These are phyloP conservation scores for Dothistroma pini DNA, from an alignment of 2,329 filamentous ascomycete genomes.

Conservation along the genomic window DNA sequence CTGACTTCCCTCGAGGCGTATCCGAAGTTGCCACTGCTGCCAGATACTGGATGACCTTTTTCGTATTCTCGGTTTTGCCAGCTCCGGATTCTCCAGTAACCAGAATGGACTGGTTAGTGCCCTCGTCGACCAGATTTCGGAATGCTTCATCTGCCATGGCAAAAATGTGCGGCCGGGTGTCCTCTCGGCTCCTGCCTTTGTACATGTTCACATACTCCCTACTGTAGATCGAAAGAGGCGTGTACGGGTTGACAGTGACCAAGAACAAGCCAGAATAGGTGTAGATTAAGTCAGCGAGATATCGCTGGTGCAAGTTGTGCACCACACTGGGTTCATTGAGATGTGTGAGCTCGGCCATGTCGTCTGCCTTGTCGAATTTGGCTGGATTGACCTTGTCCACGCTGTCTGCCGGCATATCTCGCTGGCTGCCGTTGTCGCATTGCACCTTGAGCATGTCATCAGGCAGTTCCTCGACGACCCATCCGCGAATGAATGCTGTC, in stretches of 20 bases:
- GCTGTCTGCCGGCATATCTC: slow-evolving; percentile 77
- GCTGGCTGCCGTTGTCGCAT: slow-evolving; percentile 89
- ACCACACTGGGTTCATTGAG: slow-evolving; percentile 97
- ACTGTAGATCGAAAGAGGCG: slow-evolving; percentile 87
- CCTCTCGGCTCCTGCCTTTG: slow-evolving; percentile 82
- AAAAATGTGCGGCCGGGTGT: slow-evolving; percentile 95
- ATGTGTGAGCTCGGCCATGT: slow-evolving; percentile 98
- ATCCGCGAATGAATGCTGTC: slow-evolving; percentile 85
- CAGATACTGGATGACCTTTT: slow-evolving; percentile 98
- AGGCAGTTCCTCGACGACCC: slow-evolving; percentile 78
- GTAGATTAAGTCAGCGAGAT: slow-evolving; percentile 92
- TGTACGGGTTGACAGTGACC: slow-evolving; percentile 97
- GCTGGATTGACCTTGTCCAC: slow-evolving; percentile 99
- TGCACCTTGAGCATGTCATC: slow-evolving; percentile 74
- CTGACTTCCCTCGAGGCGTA: slow-evolving; percentile 58
- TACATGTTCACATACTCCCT: slow-evolving; percentile 99
- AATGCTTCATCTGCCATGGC: slow-evolving; percentile 98
- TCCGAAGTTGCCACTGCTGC: slow-evolving; percentile 90
- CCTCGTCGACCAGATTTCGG: slow-evolving; percentile 90
- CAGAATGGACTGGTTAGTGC: slow-evolving; percentile 92
- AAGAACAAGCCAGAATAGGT: slow-evolving; percentile 97
- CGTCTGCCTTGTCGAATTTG: slow-evolving; percentile 98
- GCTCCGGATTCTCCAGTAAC: slow-evolving; percentile 98
- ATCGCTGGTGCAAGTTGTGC: slow-evolving; percentile 92
- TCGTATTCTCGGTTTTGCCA: slow-evolving; percentile 98